Base-by-base conservation (phyloP, 768 basidiomycete species). In the Aureoboletus auriporus region DNA sequence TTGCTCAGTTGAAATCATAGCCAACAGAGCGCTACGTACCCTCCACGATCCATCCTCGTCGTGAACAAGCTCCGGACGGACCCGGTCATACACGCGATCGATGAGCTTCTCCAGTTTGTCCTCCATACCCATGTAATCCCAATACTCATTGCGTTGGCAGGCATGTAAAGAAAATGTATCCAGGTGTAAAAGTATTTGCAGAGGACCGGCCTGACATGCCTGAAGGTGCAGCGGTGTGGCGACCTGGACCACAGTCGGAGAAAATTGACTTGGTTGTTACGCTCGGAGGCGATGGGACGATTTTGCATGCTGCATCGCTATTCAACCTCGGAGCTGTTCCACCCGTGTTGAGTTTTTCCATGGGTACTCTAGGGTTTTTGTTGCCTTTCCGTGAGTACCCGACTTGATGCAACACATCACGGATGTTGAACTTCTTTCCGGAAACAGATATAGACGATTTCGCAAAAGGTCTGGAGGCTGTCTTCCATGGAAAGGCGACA, bases 211-310 rank as follows among this genome's bases (percentile, higher is more conserved):
- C 74, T 20, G 83, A 85, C 64, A 84, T 82, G 42, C 83, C 83
- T 5, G 73, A 76, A 54, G 80, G 78, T 1, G 80, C 78, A 44
- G 74, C 79, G 55, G 73, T 82, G 4, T 89, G 88, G 88, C 73
- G 71, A 37, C 46, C 57, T 73, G 76, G 76, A 39, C 74, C 71
- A 38, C 69, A 70, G 42, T 71, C 83, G 4, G 73, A 82, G 54
- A 77, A 76, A 46, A 88, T 95, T 49, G 89, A 93, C 63, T 73
- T 97, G 8, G 85, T 96, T 16, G 82, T 96, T 26, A 95, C 94
- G 0, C 70, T 97, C 1, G 94, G 94, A 39, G 94, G 94, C 30
- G 94, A 97, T 62, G 94, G 94, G 8, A 96, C 94, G 6, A 93
- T 96, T 42, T 76, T 97, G 1, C 93, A 94, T 62, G 90, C 92